A percentile compares a stretch with the other conserved stretches of the same genome.
Conservation (phyloP, 441 rosid genomes). For the Jatropha podagrica region DNA sequence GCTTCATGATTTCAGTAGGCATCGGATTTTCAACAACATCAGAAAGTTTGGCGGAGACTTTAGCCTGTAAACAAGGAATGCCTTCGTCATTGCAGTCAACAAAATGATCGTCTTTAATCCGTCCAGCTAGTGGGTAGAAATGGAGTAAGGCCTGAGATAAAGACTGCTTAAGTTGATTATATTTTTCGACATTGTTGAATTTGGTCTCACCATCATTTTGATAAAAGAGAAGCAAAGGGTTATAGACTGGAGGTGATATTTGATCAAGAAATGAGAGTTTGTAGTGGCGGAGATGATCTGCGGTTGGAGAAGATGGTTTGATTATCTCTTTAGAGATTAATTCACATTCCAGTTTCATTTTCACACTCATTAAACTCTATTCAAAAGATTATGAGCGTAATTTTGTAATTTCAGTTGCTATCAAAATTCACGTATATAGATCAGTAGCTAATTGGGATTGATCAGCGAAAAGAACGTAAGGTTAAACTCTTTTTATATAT, state of each 20-base stretch:
- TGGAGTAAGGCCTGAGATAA: conserved; percentile 17
- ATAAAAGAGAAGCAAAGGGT: conserved; percentile 32
- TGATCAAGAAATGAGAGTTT: conserved; percentile 39
- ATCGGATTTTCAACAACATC: conserved; percentile 22
- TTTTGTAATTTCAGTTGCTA: too few relatives aligned
- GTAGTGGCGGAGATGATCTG: conserved; percentile 17
- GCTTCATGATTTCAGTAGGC: conserved; percentile 31
- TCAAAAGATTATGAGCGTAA: too few relatives aligned
- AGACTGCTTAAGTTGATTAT: conserved; percentile 24
- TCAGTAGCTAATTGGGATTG: too few relatives aligned
- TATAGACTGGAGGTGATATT: conserved; percentile 25
- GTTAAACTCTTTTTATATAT: too few relatives aligned
- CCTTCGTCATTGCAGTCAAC: conserved; percentile 34
- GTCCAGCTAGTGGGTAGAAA: conserved; percentile 28
- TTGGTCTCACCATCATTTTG: background rate
- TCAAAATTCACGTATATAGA: too few relatives aligned
- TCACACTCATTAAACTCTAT: background rate
- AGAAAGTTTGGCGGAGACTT: conserved; percentile 19
- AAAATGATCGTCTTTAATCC: conserved; percentile 11
- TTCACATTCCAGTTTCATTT: conserved; percentile 18
- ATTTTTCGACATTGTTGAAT: background rate
- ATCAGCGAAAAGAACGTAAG: too few relatives aligned
- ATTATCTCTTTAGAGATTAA: conserved; percentile 21
- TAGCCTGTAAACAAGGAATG: conserved; percentile 15
- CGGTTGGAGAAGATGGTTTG: conserved; percentile 38